A percentile compares a stretch with the other conserved stretches of the same genome.
Evolutionary conservation across 768 basidiomycete species (phyloP).

Genomic region (Kwoniella mangroviensis): DNA sequence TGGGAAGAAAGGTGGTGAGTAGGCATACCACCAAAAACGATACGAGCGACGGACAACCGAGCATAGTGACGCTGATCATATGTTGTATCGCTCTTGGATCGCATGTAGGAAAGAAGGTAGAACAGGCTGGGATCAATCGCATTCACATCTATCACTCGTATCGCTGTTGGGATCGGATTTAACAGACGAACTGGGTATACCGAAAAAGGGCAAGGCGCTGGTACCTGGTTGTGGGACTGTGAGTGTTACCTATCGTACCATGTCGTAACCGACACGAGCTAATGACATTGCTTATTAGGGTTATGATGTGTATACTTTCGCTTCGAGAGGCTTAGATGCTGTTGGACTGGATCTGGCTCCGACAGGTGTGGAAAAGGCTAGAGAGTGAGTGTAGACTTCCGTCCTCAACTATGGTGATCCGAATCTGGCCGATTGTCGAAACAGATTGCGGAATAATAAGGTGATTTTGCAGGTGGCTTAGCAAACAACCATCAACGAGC

Average conservation of each 20-base stretch:
- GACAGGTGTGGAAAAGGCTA: conserved; percentile 44
- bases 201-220: conserved; percentile 32
- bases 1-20: conserved; percentile 41
- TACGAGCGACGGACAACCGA: too few species aligned
- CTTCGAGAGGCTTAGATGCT: conserved; percentile 39
- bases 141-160: conserved; percentile 30
- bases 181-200: conserved; percentile 29
- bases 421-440: too few species aligned
- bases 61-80: too few species aligned
- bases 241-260: background rate
- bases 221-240: conserved; percentile 46
- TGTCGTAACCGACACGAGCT: too few species aligned
- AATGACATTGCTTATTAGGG: conserved; percentile 33
- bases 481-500: conserved; percentile 6
- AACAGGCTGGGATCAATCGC: conserved; percentile 41
- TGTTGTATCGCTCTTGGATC: too few species aligned
- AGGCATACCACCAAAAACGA: background rate
- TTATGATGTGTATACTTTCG: conserved; percentile 49
- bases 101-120: conserved; percentile 25
- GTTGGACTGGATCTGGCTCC: conserved; percentile 45
- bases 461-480: conserved; percentile 27
- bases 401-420: too few species aligned
- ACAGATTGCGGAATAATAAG: too few species aligned
- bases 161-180: conserved; percentile 4
- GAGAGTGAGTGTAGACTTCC: conserved; percentile 23